A percentile compares a stretch with the other conserved stretches of the same genome.
These are phyloP conservation scores for Lanmaoa pseudosensibilis DNA, from an alignment of 768 basidiomycete genomes.

Conservation along the genomic window DNA sequence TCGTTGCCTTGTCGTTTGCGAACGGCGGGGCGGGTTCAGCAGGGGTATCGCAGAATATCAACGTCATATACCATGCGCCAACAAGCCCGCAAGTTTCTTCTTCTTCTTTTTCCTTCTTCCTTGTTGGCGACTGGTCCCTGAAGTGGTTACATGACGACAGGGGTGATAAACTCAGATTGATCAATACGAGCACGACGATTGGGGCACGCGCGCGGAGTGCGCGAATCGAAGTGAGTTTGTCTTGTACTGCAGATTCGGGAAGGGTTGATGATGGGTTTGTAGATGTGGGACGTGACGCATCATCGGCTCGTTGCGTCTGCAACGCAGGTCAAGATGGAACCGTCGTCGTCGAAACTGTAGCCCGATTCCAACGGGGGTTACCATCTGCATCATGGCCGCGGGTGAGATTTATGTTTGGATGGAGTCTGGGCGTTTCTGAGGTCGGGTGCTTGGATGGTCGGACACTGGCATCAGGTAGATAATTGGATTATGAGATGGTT, in stretches of 20 bases:
- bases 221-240: conserved; percentile 42
- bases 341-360: conserved; percentile 21
- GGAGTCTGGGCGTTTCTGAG: not conserved
- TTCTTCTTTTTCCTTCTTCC: not conserved
- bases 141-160: conserved; percentile 25
- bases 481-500: not conserved
- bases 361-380: not conserved
- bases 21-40: conserved; percentile 29
- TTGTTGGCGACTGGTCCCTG: not conserved
- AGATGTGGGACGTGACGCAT: conserved; percentile 45
- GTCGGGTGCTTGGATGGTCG: not conserved
- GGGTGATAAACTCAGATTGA: conserved; percentile 43
- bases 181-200: conserved; percentile 38
- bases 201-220: conserved; percentile 33
- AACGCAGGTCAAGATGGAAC: conserved; percentile 41
- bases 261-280: not conserved
- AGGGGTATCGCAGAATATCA: conserved; percentile 48
- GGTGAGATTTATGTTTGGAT: not conserved
- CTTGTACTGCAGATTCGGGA: not conserved
- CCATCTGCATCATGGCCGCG: not conserved
- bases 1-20: conserved; percentile 36
- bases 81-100: conserved; percentile 41
- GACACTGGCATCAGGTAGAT: not conserved
- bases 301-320: conserved; percentile 44
- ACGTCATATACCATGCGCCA: conserved; percentile 45